Evolutionary conservation across 2,329 filamentous ascomycete genomes (phyloP).

Genomic region (Calonectria leucothoes): DNA sequence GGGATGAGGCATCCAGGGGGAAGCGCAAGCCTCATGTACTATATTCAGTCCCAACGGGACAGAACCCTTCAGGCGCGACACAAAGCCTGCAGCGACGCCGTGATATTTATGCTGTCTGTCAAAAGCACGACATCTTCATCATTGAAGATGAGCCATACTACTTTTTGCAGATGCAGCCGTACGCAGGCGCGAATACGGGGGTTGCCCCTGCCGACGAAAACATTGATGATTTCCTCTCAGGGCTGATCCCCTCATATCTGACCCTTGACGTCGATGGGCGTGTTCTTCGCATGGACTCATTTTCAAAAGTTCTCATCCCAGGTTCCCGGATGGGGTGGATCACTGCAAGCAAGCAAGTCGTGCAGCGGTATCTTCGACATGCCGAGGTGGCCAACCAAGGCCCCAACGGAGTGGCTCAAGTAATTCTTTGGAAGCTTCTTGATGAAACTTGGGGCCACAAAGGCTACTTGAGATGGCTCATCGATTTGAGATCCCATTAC

Average conservation of each 20-base stretch:
- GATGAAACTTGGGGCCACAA: background rate
- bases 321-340: background rate
- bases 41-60: constrained; percentile 70
- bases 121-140: constrained; percentile 83
- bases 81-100: constrained; percentile 67
- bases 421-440: background rate
- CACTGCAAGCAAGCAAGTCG: background rate
- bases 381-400: background rate
- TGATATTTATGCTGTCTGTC: constrained; percentile 77
- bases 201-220: background rate
- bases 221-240: background rate
- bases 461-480: background rate
- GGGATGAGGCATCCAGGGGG: background rate
- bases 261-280: background rate
- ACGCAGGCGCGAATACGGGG: background rate
- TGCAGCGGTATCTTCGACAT: background rate
- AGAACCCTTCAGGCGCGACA: constrained; percentile 82
- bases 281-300: background rate
- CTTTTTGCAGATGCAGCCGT: constrained; percentile 77
- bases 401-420: background rate
- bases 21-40: background rate
- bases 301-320: background rate
- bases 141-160: constrained; percentile 92
- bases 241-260: background rate
- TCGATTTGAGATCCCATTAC: background rate